Evolutionary conservation across 2,329 filamentous ascomycete species (phyloP).

Genomic region (Metarhizium album): DNA sequence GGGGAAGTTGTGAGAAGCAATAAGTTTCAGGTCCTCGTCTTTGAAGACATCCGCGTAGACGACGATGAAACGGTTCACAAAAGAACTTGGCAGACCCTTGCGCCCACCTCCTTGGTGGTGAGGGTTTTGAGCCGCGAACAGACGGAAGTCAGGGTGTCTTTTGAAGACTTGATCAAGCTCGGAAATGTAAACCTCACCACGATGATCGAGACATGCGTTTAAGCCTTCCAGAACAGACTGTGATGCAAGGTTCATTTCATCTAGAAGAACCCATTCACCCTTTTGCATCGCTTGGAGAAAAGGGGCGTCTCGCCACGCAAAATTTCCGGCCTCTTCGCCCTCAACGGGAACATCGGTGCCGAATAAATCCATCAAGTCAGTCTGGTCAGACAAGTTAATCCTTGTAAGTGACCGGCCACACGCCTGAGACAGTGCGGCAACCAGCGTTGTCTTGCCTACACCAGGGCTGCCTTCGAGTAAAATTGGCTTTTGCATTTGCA

Average conservation of each 20-base stretch:
- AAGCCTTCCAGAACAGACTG: constrained; percentile 93
- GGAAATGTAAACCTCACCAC: constrained; percentile 89
- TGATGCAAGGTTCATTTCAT: constrained; percentile 98
- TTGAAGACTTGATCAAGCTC: constrained; percentile 92
- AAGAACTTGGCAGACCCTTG: constrained; percentile 88
- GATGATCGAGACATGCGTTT: constrained; percentile 92
- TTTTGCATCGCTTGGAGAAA: constrained; percentile 95
- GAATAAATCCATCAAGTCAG: constrained; percentile 93
- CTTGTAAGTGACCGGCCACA: constrained; percentile 76
- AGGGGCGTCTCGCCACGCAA: constrained; percentile 90
- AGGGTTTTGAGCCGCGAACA: constrained; percentile 95
- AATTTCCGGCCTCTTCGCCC: constrained; percentile 80
- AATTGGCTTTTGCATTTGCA: constrained; percentile 84
- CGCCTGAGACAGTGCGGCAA: constrained; percentile 71
- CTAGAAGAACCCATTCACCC: constrained; percentile 90
- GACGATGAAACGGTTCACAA: constrained; percentile 96
- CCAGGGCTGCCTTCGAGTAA: constrained; percentile 94
- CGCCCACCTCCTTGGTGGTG: constrained; percentile 94
- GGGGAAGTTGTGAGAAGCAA: constrained; percentile 71
- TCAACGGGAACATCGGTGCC: constrained; percentile 94
- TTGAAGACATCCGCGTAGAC: constrained; percentile 91
- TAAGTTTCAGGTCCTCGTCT: constrained; percentile 67
- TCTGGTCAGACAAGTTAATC: constrained; percentile 97
- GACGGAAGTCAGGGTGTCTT: constrained; percentile 77
- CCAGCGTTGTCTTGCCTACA: constrained; percentile 91